phyloP scores from a whole-genome alignment of 371 early-diverging fungal genomes.

The Dipsacomyces acuminosporus region DNA sequence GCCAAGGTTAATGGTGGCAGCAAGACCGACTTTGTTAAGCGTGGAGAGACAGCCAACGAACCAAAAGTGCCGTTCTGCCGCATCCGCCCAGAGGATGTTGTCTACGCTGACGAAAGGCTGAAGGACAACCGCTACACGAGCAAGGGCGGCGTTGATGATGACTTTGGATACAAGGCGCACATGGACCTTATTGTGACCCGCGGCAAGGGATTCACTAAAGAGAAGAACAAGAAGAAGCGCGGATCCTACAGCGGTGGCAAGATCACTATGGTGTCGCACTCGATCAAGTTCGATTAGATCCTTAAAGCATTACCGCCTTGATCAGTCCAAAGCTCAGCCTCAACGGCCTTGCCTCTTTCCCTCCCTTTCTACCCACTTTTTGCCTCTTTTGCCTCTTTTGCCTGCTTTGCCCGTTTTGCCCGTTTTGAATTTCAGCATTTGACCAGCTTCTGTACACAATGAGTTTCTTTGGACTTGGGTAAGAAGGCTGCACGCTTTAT shows the following conservation, averaged over 20 bases:
- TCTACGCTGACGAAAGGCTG: slow-evolving; percentile 69
- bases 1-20: slow-evolving; percentile 5
- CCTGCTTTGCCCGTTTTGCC: no score
- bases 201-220: slow-evolving; percentile 91
- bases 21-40: slow-evolving; percentile 5
- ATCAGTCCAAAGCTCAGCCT: no score
- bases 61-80: slow-evolving; percentile 75
- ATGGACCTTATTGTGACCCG: slow-evolving; percentile 83
- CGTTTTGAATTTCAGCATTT: no score
- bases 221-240: slow-evolving; percentile 97
- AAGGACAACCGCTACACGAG: slow-evolving; percentile 77
- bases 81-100: slow-evolving; percentile 75
- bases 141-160: slow-evolving; percentile 61
- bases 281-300: slow-evolving; percentile 75
- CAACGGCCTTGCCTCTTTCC: no score
- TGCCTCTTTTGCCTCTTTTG: no score
- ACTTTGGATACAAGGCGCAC: slow-evolving; percentile 92
- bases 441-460: slow-evolving; percentile 10
- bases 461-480: slow-evolving; percentile 46
- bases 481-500: slow-evolving; percentile 12
- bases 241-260: slow-evolving; percentile 92
- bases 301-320: no score
- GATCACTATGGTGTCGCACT: slow-evolving; percentile 78
- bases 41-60: slow-evolving; percentile 25
- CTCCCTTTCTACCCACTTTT: no score